Evolutionary conservation across 148 eudicot genomes (phyloP).

Genomic region (Euryodendron excelsum): DNA sequence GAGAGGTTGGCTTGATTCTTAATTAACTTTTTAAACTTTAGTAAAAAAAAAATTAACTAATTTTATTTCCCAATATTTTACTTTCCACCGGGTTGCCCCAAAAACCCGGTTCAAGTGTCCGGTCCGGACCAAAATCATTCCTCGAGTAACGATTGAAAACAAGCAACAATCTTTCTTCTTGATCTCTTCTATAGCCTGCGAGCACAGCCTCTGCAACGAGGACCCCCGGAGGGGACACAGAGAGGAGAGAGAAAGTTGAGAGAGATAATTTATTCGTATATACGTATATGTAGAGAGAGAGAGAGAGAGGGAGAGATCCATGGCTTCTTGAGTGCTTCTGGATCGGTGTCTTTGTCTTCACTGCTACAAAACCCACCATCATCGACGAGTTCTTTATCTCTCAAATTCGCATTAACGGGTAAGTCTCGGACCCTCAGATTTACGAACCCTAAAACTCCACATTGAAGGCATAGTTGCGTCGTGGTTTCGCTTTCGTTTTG

Average conservation of each 20-base stretch:
- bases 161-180: slow-evolving; percentile 2
- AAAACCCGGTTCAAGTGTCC: background rate
- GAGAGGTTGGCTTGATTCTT: too few relatives aligned
- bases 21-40: too few relatives aligned
- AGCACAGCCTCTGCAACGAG: slow-evolving; percentile 11
- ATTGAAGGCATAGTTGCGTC: slow-evolving; percentile 9
- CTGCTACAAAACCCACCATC: background rate
- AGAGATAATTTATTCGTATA: background rate
- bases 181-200: slow-evolving; percentile 6
- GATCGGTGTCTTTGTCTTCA: background rate
- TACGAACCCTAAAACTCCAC: slow-evolving; percentile 10
- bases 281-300: background rate
- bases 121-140: background rate
- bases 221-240: background rate
- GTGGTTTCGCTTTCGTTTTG: slow-evolving; percentile 22
- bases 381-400: background rate
- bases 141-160: slow-evolving; percentile 12
- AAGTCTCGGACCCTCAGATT: slow-evolving; percentile 11
- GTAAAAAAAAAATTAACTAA: background rate
- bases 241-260: background rate
- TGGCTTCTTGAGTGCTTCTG: background rate
- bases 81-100: background rate
- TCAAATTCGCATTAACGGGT: background rate
- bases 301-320: slow-evolving; percentile 10
- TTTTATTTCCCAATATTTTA: background rate